Base-by-base conservation (phyloP, 202 grass and related monocot genomes). In the Setaria viridis region DNA sequence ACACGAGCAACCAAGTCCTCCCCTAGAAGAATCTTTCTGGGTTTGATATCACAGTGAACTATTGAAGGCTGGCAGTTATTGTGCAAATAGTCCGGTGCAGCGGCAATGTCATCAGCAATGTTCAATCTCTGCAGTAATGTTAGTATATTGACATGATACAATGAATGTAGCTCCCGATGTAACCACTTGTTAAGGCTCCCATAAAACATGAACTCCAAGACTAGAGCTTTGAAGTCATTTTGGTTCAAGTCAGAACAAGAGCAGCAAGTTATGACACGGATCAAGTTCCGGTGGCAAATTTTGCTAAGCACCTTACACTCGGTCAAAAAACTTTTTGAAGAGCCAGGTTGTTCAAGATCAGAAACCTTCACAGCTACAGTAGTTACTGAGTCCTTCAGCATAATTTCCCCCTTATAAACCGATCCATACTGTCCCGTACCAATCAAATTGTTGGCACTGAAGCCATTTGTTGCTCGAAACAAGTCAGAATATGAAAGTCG, bases 31-130 rank as follows among this genome's bases (percentile, higher is more conserved):
- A 92, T 57, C 50, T 92, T 89, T 60, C 86, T 86, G 7, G 90
- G 88, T 48, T 90, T 93, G 12, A 93, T 15, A 70, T 93, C 91
- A 34, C 91, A 90, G 58, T 91, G 89, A 82, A 88, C 63, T 64
- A 91, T 56, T 19, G 53, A 21, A 56, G 85, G 35, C 41, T 33
- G 48, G 46, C 81, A 81, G 29, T 77, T 42, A 62, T 85, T 77
- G 42, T 88, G 89, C 55, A 91, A 64, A 70, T 91, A 91, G 64
- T 88, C 51, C 41, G 88, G 83, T 35, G 81, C 89, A 58, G 15
- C 8, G 8, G 85, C 89, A 51, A 82, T 16, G 49, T 91, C 74
- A 63, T 70, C 60, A 54, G 81, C 76, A 70, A 91, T 88, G 46
- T 60, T 85, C 63, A 91, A 39, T 69, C 81, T 85, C 15, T 91